Evolutionary conservation across 768 basidiomycete species (phyloP).

Genomic region (Mycena sanguinolenta): DNA sequence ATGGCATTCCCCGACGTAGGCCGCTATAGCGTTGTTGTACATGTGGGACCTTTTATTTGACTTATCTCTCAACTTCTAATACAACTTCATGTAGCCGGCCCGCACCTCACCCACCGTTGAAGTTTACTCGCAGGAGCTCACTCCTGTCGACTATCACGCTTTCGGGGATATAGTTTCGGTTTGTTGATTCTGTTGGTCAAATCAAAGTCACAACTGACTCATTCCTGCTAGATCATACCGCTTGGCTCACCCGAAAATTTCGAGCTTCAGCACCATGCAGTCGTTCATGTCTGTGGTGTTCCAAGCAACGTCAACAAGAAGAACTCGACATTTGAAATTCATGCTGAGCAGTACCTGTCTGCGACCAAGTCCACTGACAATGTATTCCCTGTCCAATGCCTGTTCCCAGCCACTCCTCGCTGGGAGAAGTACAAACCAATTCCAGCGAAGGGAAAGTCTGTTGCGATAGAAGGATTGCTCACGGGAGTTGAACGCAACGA

Average conservation of each 20-base stretch:
- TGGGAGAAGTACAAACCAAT: conserved; percentile 7
- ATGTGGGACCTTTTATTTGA: too few species aligned
- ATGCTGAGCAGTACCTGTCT: conserved; percentile 2
- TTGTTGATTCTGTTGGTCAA: too few species aligned
- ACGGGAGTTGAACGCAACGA: neutral
- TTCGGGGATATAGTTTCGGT: conserved; percentile 1
- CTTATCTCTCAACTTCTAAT: too few species aligned
- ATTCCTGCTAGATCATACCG: too few species aligned
- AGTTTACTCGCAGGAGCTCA: neutral
- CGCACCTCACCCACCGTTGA: neutral
- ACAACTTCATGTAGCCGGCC: neutral
- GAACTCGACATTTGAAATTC: neutral
- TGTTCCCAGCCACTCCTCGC: neutral
- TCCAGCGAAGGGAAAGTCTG: neutral
- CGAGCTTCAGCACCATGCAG: neutral
- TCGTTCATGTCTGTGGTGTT: neutral
- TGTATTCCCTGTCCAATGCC: neutral
- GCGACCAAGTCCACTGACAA: neutral
- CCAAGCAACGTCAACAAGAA: neutral
- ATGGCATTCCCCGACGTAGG: neutral
- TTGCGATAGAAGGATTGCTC: neutral
- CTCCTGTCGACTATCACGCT: conserved; percentile 1
- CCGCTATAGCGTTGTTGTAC: neutral
- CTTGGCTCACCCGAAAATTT: neutral
- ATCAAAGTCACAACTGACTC: too few species aligned